phyloP scores from a whole-genome alignment of 2,329 filamentous ascomycete genomes.

The Dactylonectria estremocensis region DNA sequence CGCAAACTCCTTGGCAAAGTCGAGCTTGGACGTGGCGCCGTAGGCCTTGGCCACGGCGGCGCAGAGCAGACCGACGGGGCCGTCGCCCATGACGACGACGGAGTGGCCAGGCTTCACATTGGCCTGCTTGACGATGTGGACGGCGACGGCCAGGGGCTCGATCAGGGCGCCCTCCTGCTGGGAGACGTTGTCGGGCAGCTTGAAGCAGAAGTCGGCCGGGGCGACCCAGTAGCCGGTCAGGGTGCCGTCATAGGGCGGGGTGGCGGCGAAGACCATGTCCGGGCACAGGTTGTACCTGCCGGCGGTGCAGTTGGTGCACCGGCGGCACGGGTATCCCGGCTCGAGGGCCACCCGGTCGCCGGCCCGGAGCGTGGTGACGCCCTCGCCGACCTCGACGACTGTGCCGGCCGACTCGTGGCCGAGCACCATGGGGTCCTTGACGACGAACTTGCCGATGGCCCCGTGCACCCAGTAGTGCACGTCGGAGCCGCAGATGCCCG shows the following conservation, averaged over 20 bases:
- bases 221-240: conserved; percentile 26
- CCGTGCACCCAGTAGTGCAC: conserved; percentile 64
- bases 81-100: conserved; percentile 29
- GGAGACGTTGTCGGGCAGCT: conserved; percentile 20
- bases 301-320: conserved; percentile 58
- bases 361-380: conserved; percentile 26
- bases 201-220: conserved; percentile 23
- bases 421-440: conserved; percentile 24
- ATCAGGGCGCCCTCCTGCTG: conserved; percentile 27
- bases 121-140: conserved; percentile 25
- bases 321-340: conserved; percentile 61
- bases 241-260: conserved; percentile 28
- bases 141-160: conserved; percentile 27
- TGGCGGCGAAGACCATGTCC: conserved; percentile 27
- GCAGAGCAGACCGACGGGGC: conserved; percentile 52
- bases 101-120: conserved; percentile 19
- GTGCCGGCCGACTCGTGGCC: no score
- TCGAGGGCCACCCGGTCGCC: conserved; percentile 60
- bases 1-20: conserved; percentile 82
- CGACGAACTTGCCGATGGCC: conserved; percentile 55
- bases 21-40: conserved; percentile 73
- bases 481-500: conserved; percentile 64
- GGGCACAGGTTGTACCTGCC: conserved; percentile 51
- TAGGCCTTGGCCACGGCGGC: conserved; percentile 62
- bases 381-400: conserved; percentile 21